Conservation (phyloP, 2,329 filamentous ascomycete genomes). For the Elsinoe necatrix region DNA sequence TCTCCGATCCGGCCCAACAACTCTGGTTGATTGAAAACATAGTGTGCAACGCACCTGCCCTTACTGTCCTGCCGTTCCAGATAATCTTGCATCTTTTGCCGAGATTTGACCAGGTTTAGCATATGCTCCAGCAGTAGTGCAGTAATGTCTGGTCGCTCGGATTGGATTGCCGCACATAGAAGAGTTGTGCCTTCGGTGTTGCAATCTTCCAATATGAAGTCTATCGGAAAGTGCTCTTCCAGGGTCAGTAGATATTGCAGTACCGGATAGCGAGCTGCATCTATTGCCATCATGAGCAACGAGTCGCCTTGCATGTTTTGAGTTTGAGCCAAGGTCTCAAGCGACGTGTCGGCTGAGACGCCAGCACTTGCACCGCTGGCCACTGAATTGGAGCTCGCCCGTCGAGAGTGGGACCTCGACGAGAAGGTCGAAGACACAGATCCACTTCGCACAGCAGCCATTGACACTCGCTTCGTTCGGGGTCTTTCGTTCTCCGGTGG, state of each 20-base stretch:
- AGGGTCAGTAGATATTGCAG: slow-evolving; percentile 72
- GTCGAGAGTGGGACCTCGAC: slow-evolving; percentile 58
- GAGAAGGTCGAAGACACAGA: slow-evolving; percentile 81
- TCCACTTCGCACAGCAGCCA: slow-evolving; percentile 74
- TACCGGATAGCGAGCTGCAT: slow-evolving; percentile 57
- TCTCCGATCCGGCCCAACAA: slow-evolving; percentile 70
- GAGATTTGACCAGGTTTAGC: slow-evolving; percentile 44
- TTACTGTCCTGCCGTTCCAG: slow-evolving; percentile 68
- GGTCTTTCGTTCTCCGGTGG: slow-evolving; percentile 36
- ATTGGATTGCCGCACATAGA: slow-evolving; percentile 80
- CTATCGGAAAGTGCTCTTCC: slow-evolving; percentile 63
- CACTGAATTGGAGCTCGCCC: slow-evolving; percentile 67
- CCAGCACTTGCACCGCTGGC: slow-evolving; percentile 44
- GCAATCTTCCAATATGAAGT: slow-evolving; percentile 67
- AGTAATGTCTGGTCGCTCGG: slow-evolving; percentile 66
- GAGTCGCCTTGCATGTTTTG: slow-evolving; percentile 67
- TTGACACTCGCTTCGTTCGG: slow-evolving; percentile 68
- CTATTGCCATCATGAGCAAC: slow-evolving; percentile 52
- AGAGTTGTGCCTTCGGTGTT: slow-evolving; percentile 88
- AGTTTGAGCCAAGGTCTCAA: slow-evolving; percentile 67
- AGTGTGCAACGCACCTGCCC: slow-evolving; percentile 88
- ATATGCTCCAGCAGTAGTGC: slow-evolving; percentile 67
- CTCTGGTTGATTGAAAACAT: slow-evolving; percentile 81
- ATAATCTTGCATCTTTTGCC: slow-evolving; percentile 56
- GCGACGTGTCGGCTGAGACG: slow-evolving; percentile 77